Evolutionary conservation across 768 basidiomycete species (phyloP), one percentile per base, ranked within the genome.

Genomic region (Baorangia bicolor): DNA sequence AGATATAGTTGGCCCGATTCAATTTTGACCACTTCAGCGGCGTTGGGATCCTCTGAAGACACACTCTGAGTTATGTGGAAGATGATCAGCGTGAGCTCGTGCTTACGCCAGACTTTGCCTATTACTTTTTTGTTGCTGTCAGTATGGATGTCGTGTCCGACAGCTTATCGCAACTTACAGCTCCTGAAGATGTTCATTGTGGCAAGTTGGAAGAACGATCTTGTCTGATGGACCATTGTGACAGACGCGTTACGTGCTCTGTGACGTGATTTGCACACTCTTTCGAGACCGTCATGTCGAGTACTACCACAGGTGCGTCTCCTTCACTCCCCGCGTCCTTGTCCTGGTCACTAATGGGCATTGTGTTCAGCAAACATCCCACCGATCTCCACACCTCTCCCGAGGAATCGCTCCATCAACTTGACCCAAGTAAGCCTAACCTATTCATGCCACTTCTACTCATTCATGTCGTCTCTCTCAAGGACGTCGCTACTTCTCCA

Each of bases 31-130:
- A 98, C 89, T 73, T 98, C 96, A 31, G 93, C 85, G 50, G 93
- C 92, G 73, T 95, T 92, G 39, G 94, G 90, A 72, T 96, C 94
- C 69, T 94, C 94, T 95, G 59, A 62, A 58, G 59, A 59, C 48
- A 58, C 56, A 56, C 59, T 35, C 60, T 76, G 62, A 75, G 69
- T 49, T 39, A 20, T 50, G 52, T 12, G 43, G 37, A 44, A 25
- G 59, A 40, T 18, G 56, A 57, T 69, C 59, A 49, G 43, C 39
- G 42, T 52, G 57, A 56, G 44, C 33, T 49, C 37, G 25, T 58
- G 85, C 93, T 73, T 73, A 95, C 94, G 92, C 93, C 93, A 95
- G 72, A 97, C 93, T 83, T 86, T 92, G 60, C 91, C 88, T 57
- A 94, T 81, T 35, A 96, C 94, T 95, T 61, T 61, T 47, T 48